Evolutionary conservation across 2,329 filamentous ascomycete species (phyloP).

Genomic region (Neoascochyta sp.): DNA sequence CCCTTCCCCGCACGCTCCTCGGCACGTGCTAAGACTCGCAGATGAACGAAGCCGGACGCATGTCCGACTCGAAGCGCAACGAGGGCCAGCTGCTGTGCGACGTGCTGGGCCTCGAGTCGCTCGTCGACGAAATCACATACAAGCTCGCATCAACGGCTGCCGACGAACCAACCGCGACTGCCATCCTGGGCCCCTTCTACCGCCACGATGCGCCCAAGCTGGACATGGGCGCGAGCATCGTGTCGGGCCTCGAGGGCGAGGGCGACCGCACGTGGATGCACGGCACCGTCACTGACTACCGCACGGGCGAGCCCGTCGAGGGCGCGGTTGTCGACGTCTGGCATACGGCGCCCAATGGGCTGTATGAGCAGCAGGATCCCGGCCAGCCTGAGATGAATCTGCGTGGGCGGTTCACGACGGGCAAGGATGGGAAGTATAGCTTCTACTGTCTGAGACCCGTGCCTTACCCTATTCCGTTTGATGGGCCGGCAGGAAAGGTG

Average conservation of each 20-base stretch:
- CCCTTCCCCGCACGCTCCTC: not conserved
- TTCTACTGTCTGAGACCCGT: slow-evolving; percentile 45
- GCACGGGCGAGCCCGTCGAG: slow-evolving; percentile 61
- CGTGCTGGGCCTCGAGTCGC: slow-evolving; percentile 56
- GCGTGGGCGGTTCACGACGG: slow-evolving; percentile 67
- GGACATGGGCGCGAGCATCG: slow-evolving; percentile 66
- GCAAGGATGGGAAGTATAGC: slow-evolving; percentile 59
- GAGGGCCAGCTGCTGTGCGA: slow-evolving; percentile 61
- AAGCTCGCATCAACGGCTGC: slow-evolving; percentile 54
- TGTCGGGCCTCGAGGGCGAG: slow-evolving; percentile 43
- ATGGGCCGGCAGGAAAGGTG: slow-evolving; percentile 58
- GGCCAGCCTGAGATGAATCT: slow-evolving; percentile 70
- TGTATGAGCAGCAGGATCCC: slow-evolving; percentile 67
- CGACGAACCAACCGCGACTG: slow-evolving; percentile 62
- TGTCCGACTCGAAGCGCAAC: slow-evolving; percentile 60
- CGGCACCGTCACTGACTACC: slow-evolving; percentile 56
- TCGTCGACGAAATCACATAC: slow-evolving; percentile 77
- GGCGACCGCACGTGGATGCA: slow-evolving; percentile 62
- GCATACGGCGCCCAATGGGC: slow-evolving; percentile 71
- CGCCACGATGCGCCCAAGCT: slow-evolving; percentile 66
- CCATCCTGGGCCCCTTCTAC: slow-evolving; percentile 85
- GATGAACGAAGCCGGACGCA: slow-evolving; percentile 61
- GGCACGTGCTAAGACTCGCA: slow-evolving; percentile 14
- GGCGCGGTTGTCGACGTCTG: slow-evolving; percentile 70
- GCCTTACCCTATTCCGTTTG: slow-evolving; percentile 53